Base-by-base conservation (phyloP, 2,329 filamentous ascomycete species). In the Ceratocystis cubensis region DNA sequence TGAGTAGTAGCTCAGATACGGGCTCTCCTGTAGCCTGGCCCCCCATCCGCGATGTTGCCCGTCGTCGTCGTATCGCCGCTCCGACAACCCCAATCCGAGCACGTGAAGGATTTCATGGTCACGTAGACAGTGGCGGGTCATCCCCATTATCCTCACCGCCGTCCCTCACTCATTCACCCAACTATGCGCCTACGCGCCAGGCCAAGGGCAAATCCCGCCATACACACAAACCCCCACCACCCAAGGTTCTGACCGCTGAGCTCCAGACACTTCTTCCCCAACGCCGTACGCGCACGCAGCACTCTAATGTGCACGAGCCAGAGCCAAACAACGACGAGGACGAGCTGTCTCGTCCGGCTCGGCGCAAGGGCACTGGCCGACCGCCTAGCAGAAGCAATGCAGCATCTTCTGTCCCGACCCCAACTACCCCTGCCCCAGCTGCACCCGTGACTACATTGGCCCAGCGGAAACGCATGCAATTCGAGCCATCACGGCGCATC, bases 161-260 rank as follows among this genome's bases (percentile, higher is more conserved):
- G 0, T 87, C 85, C 0, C 76, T 88, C 3, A 88, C 84, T 3
- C 84, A 87, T 71, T 88, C 85, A 0, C 85, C 85, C 41, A 86
- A 87, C 70, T 80, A 77, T 68, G 73, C 70, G 7, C 71, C 74
- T 0, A 69, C 70, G 17, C 71, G 74, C 28, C 59, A 70, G 66
- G 69, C 70, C 69, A 73, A 72, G 61, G 61, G n/a, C 22, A 48
- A 33, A 15, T 22, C 61, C 13, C 77, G 77, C 57, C 72, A 71
- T 6, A 76, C 75, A 3, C 74, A 76, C 3, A 75, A 76, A 59
- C 65, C 77, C 8, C 78, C 76, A 0, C 80, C 79, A 3, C 69
- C 72, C 13, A 78, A 80, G 65, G 68, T 82, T 4, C 83, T 80
- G 0, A 84, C 83, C 1, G 81, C 81, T 0, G 80, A 82, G 10